These are phyloP conservation scores for Dendrobium officinale DNA, from an alignment of 106 monocot genomes.

Conservation along the genomic window DNA sequence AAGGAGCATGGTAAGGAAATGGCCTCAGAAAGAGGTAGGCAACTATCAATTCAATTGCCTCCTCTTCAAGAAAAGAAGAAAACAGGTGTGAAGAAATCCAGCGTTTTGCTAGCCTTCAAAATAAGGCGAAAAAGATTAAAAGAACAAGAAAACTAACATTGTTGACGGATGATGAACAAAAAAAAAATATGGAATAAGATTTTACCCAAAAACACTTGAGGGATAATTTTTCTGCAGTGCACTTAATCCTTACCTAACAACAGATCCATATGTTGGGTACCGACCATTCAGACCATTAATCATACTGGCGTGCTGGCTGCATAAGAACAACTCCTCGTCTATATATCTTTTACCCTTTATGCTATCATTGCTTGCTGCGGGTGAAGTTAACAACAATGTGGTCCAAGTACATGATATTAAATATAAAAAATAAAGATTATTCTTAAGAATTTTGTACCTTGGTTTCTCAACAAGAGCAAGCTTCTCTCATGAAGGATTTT, in stretches of 20 bases:
- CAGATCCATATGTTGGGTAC: slow-evolving; percentile 69
- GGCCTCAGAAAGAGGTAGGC: slow-evolving; percentile 84
- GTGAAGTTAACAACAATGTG: not conserved
- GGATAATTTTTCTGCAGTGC: not conserved
- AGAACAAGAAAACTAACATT: not conserved
- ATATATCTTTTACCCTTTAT: slow-evolving; percentile 30
- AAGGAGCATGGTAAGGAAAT: slow-evolving; percentile 72
- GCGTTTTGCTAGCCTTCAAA: slow-evolving; percentile 81
- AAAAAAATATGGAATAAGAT: not conserved
- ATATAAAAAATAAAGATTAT: slow-evolving; percentile 1
- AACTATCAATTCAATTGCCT: slow-evolving; percentile 86
- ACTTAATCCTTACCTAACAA: slow-evolving; percentile 59
- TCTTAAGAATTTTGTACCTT: slow-evolving; percentile 30
- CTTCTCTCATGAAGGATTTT: slow-evolving; percentile 86
- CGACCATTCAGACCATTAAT: slow-evolving; percentile 91
- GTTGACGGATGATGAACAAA: not conserved
- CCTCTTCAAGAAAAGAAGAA: slow-evolving; percentile 72
- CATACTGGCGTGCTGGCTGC: slow-evolving; percentile 95
- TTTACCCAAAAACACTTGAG: not conserved
- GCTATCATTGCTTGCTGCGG: slow-evolving; percentile 33
- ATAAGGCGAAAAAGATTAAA: not conserved
- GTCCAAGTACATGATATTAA: not conserved
- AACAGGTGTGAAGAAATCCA: slow-evolving; percentile 92
- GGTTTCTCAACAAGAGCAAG: slow-evolving; percentile 31
- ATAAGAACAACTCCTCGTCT: slow-evolving; percentile 73